Percentiles rank a stretch among this genome's conserved stretches.
These are phyloP conservation scores for Quercus variabilis DNA, from an alignment of 306 rosid species.

Conservation along the genomic window DNA sequence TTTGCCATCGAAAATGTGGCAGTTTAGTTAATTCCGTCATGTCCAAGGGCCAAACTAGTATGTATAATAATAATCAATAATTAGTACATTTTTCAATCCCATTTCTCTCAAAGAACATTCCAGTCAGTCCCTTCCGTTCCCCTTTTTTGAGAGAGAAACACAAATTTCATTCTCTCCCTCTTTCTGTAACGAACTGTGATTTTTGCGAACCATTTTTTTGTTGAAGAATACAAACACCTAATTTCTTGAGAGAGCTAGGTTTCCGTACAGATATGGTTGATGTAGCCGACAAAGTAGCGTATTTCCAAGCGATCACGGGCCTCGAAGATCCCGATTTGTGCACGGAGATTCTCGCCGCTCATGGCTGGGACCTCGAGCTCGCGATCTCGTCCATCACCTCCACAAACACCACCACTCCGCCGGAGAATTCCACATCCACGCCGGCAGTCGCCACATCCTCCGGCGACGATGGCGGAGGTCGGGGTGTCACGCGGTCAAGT, in stretches of 20 bases:
- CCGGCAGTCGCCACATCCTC: constrained; percentile 1
- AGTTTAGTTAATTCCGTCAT: too few relatives aligned
- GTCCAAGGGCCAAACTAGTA: too few relatives aligned
- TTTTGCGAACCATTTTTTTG: background rate
- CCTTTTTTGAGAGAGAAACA: too few relatives aligned
- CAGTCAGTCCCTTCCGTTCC: background rate
- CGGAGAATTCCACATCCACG: constrained; percentile 11
- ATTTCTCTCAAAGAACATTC: background rate
- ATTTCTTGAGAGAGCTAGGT: too few relatives aligned
- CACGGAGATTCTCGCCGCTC: constrained; percentile 80
- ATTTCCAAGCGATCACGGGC: constrained; percentile 92
- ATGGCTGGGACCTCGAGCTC: constrained; percentile 93
- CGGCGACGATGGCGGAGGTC: background rate
- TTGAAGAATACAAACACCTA: background rate
- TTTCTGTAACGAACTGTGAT: background rate
- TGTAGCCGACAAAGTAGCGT: constrained; percentile 63
- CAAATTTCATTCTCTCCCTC: background rate
- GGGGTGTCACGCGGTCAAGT: background rate
- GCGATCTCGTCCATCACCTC: constrained; percentile 82
- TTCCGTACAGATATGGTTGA: constrained; percentile 55
- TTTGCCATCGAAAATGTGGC: too few relatives aligned
- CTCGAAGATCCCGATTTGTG: constrained; percentile 85
- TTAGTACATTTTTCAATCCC: too few relatives aligned
- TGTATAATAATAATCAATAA: too few relatives aligned
- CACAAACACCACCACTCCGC: constrained; percentile 3